A percentile compares a stretch with the other conserved stretches of the same genome.
These are phyloP conservation scores for Claviceps maximensis DNA, from an alignment of 2,329 filamentous ascomycete species.

Conservation along the genomic window DNA sequence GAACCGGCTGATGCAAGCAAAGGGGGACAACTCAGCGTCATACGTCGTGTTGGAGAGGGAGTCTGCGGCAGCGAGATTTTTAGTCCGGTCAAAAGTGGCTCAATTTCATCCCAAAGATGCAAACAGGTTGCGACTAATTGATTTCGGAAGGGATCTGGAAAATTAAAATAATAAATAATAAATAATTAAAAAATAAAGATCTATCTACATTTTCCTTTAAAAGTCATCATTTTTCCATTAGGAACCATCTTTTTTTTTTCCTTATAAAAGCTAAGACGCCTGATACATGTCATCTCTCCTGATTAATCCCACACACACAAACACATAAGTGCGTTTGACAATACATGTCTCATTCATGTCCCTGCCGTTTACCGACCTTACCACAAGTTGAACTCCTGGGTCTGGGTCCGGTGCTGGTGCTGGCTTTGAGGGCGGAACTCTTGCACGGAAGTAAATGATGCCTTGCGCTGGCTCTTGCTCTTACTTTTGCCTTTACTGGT, in stretches of 20 bases:
- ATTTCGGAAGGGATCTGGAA: constrained; percentile 52
- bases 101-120: constrained; percentile 54
- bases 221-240: too few species aligned
- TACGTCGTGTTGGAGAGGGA: constrained; percentile 48
- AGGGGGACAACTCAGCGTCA: constrained; percentile 39
- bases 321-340: neutral
- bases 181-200: neutral
- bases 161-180: constrained; percentile 22
- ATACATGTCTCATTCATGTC: neutral
- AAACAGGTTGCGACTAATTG: constrained; percentile 42
- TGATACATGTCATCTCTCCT: too few species aligned
- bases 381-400: neutral
- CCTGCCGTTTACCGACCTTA: neutral
- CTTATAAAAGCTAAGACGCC: neutral
- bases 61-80: constrained; percentile 48
- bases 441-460: neutral
- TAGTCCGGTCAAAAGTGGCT: constrained; percentile 52
- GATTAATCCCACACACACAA: too few species aligned
- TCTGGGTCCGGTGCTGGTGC: neutral
- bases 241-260: too few species aligned
- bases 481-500: neutral
- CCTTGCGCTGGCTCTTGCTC: neutral
- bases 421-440: neutral
- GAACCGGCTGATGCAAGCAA: constrained; percentile 41
- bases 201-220: too few species aligned